Base-by-base conservation (phyloP, 768 basidiomycete genomes). In the Tricholoma sp. region DNA sequence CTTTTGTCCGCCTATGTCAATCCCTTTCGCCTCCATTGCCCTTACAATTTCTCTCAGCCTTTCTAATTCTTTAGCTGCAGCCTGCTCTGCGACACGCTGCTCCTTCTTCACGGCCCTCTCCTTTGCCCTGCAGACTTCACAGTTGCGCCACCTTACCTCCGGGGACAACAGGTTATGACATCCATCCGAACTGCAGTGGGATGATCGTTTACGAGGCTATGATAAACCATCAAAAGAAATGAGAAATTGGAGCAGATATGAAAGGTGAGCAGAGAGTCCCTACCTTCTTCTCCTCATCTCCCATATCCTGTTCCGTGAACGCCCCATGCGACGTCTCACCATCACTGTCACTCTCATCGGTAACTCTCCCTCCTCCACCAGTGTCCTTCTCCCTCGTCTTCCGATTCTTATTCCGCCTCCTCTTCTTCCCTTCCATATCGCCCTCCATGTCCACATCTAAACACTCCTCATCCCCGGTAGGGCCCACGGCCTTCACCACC, bases 151-250 rank as follows among this genome's bases (percentile, higher is more conserved):
- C 0, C 79, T 75, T 11, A 69, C 66, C 29, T 65, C 68, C 10
- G 74, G 74, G 12, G 69, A 59, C 12, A 82, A 67, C 15, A 80
- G 66, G 54, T 81, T 82, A 34, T 71, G 65, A 56, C 80, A 82
- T 34, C 59, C 64, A 41, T 70, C 70, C 50, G 73, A 70, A 18
- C 68, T 66, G 58, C 79, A 80, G 55, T 65, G 52, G 65, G 68
- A 52, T 63, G 59, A 12, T 45, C 60, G 59, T 48, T 62, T 64
- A 48, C 59, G 52, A 29, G 49, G n/a, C 55, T 59, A 15, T 39
- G 13, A 39, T 51, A 45, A 15, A 36, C 24, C 20, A 20, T 10
- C 20, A 17, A 44, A 49, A 18, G 7, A 31, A 36, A 41, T 45
- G 24, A 42, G 33, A 29, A 50, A 15, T 39, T 4, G 34, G 39